Evolutionary conservation across 805 yeast species (phyloP).

Genomic region (Komagataella mondaviorum): DNA sequence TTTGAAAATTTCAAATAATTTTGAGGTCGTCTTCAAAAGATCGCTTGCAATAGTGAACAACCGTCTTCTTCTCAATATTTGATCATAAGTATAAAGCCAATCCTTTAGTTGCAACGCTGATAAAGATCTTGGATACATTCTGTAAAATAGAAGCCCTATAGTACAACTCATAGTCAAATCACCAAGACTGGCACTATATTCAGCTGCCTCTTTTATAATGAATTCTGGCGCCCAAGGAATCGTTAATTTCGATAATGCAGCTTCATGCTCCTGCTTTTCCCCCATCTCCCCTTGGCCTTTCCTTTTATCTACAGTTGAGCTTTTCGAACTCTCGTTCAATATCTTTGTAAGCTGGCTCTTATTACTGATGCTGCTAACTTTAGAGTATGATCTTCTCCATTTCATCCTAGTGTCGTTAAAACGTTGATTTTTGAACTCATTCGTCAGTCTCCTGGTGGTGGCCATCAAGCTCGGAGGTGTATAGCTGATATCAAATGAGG

Average conservation of each 20-base stretch:
- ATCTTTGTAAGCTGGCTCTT: slow-evolving; percentile 13
- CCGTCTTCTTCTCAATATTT: slow-evolving; percentile 31
- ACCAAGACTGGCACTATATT: slow-evolving; percentile 46
- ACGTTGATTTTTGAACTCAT: not conserved
- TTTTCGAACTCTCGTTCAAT: slow-evolving; percentile 6
- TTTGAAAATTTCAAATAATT: slow-evolving; percentile 17
- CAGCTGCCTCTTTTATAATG: slow-evolving; percentile 36
- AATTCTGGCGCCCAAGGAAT: slow-evolving; percentile 46
- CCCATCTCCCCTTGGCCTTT: not conserved
- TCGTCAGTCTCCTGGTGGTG: not conserved
- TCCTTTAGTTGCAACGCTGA: slow-evolving; percentile 29
- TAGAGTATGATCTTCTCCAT: slow-evolving; percentile 7
- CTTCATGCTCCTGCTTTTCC: not conserved
- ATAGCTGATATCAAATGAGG: not conserved
- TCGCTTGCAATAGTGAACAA: slow-evolving; percentile 46
- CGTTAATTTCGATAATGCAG: not conserved
- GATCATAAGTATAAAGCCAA: slow-evolving; percentile 42
- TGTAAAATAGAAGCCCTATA: slow-evolving; percentile 38
- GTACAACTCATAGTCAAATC: slow-evolving; percentile 50
- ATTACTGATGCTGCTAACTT: slow-evolving; percentile 10
- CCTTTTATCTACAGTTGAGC: slow-evolving; percentile 1
- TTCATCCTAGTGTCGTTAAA: not conserved
- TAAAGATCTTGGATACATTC: slow-evolving; percentile 18
- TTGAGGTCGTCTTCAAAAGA: slow-evolving; percentile 28
- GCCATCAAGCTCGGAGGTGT: not conserved